A percentile compares a stretch with the other conserved stretches of the same genome.
These are phyloP conservation scores for Barbatosphaeria neglecta DNA, from an alignment of 495 filamentous ascomycete genomes.

Conservation along the genomic window DNA sequence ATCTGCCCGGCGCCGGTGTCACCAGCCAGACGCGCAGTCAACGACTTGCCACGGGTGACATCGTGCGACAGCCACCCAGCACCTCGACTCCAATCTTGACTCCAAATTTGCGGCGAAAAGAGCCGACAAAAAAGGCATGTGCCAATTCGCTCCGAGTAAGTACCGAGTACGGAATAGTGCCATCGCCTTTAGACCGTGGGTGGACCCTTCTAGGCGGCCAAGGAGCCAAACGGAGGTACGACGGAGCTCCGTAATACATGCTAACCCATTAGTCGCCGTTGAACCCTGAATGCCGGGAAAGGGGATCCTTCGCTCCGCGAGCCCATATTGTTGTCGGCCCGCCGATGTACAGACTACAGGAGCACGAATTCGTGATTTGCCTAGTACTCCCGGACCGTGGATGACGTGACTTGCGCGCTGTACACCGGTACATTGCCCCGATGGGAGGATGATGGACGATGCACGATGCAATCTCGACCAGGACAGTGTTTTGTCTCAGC, in stretches of 20 bases:
- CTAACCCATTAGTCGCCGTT: not conserved
- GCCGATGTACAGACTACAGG: too few relatives aligned
- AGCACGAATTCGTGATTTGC: not conserved
- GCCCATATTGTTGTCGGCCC: too few relatives aligned
- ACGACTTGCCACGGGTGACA: constrained; percentile 10
- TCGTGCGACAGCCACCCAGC: not conserved
- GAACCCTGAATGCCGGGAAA: not conserved
- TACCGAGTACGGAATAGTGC: not conserved
- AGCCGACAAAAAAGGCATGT: too few relatives aligned
- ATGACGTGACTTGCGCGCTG: not conserved
- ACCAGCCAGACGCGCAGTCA: constrained; percentile 5
- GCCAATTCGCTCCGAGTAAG: not conserved
- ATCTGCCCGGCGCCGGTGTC: constrained; percentile 12
- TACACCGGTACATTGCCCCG: too few relatives aligned
- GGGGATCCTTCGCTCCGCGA: not conserved
- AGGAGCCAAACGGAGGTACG: too few relatives aligned
- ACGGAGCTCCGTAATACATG: too few relatives aligned
- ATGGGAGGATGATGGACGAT: too few relatives aligned
- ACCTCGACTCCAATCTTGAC: not conserved
- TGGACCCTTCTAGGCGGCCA: too few relatives aligned
- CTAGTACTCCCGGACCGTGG: not conserved
- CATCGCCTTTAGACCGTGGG: too few relatives aligned
- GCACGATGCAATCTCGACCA: not conserved
- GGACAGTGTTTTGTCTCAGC: not conserved
- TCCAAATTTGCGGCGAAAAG: too few relatives aligned